Conservation (phyloP, 2,329 filamentous ascomycete species). For the Aspergillus sp. region DNA sequence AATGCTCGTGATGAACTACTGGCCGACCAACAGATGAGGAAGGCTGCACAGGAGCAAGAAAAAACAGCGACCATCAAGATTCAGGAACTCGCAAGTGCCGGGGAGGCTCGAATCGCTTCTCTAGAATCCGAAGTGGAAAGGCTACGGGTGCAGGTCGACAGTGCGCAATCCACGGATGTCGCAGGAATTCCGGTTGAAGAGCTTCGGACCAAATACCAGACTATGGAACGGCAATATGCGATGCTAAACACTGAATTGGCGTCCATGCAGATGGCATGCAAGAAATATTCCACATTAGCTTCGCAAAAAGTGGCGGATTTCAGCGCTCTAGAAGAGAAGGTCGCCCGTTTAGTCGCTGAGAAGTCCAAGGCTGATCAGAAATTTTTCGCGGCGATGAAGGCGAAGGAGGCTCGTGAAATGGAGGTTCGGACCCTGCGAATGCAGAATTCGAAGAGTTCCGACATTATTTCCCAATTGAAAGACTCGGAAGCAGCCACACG, state of each 20-base stretch:
- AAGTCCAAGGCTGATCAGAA: constrained; percentile 97
- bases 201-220: constrained; percentile 64
- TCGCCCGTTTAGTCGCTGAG: constrained; percentile 68
- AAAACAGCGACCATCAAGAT: constrained; percentile 63
- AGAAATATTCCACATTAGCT: constrained; percentile 75
- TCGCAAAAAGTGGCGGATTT: constrained; percentile 82
- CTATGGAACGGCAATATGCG: constrained; percentile 70
- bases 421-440: constrained; percentile 73
- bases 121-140: constrained; percentile 78
- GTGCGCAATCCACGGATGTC: constrained; percentile 41
- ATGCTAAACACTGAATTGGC: constrained; percentile 82
- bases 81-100: constrained; percentile 70
- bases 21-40: constrained; percentile 73
- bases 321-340: constrained; percentile 66
- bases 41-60: constrained; percentile 71
- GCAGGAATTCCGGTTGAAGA: constrained; percentile 62
- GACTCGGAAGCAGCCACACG: constrained; percentile 75
- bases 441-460: constrained; percentile 83
- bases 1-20: constrained; percentile 77
- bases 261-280: constrained; percentile 85
- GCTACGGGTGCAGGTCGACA: constrained; percentile 52
- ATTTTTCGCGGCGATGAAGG: constrained; percentile 92
- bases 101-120: constrained; percentile 71
- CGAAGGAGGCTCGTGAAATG: constrained; percentile 74
- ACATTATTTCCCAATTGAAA: constrained; percentile 89